A percentile compares a stretch with the other conserved stretches of the same genome.
Evolutionary conservation across 345 rosid species (phyloP).

Genomic region (Abelmoschus esculentus): DNA sequence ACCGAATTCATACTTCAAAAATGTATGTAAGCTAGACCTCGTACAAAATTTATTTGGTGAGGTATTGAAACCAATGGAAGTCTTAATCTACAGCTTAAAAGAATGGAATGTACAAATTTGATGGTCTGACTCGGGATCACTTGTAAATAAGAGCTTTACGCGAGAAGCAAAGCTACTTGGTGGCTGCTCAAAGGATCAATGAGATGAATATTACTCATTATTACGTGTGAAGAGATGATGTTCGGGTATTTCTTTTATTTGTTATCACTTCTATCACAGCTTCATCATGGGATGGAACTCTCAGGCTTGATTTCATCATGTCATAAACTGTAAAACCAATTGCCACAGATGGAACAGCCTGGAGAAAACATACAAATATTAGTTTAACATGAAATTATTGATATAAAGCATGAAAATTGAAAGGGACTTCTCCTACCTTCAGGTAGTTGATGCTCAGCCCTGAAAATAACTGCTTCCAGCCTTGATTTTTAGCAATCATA

Average conservation of each 20-base stretch:
- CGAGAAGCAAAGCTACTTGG: neutral
- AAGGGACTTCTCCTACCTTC: slow-evolving; percentile 38
- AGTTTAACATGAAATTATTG: neutral
- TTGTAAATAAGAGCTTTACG: slow-evolving; percentile 14
- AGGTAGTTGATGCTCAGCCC: slow-evolving; percentile 89
- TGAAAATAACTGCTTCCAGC: slow-evolving; percentile 96
- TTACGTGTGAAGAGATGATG: slow-evolving; percentile 40
- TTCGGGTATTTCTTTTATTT: slow-evolving; percentile 39
- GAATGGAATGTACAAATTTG: slow-evolving; percentile 30
- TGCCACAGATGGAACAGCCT: slow-evolving; percentile 93
- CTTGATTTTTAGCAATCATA: slow-evolving; percentile 59
- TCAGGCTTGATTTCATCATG: slow-evolving; percentile 61
- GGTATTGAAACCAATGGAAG: neutral
- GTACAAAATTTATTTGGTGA: slow-evolving; percentile 1
- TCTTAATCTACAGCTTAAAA: slow-evolving; percentile 17
- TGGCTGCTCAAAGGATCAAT: neutral
- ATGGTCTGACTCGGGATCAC: slow-evolving; percentile 14
- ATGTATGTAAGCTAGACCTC: neutral
- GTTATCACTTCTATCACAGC: slow-evolving; percentile 42
- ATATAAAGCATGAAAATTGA: neutral
- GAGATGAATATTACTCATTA: slow-evolving; percentile 1
- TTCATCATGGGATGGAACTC: slow-evolving; percentile 81
- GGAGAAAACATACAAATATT: slow-evolving; percentile 1
- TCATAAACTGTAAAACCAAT: slow-evolving; percentile 94
- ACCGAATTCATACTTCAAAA: neutral